Evolutionary conservation across 2,329 filamentous ascomycete genomes (phyloP), one percentile per base, ranked within the genome.

Genomic region (Diaporthe nobilis): DNA sequence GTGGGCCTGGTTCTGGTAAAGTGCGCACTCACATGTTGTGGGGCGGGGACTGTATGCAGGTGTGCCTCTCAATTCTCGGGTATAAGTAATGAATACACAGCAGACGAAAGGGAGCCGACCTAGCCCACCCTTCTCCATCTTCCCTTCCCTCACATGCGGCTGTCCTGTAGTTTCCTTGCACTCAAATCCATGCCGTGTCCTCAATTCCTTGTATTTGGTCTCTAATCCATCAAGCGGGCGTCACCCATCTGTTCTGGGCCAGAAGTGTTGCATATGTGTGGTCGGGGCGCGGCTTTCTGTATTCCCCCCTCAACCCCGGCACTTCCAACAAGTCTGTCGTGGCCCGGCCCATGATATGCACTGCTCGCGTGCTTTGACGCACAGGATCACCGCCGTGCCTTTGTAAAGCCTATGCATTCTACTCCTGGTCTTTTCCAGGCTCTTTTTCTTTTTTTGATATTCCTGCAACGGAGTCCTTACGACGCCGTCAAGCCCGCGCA

Each of bases 41-140:
- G 8, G 20, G 6, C 44, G 20, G 20, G 20, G 8, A 20, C 13
- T 39, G 42, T 44, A 6, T 49, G 22, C 3, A 39, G 34, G 55
- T 10, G 8, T 39, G 39, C 65, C n/a, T 70, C 6, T 55, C 25
- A 39, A 55, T 70, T 70, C 49, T 70, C 65, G 65, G 49, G 34
- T 70, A 70, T 55, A 70, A 53, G 31, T 42, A 42, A 42, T 28
- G 37, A 28, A 9, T 55, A 70, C 65, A 70, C 47, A 70, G 31
- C 57, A 55, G 47, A 22, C 65, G 20, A 15, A 55, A 39, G 7
- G 22, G 17, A 20, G 47, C 57, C 34, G 6, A 4, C 57, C 34
- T 17, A 42, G 78, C 60, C 42, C 76, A 77, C 78, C 78, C 80
- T 22, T 28, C 3, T 28, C 22, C 34, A 34, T 34, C 34, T 34